Conservation (phyloP, 1,139 yeast species). For the Candida anutae region DNA sequence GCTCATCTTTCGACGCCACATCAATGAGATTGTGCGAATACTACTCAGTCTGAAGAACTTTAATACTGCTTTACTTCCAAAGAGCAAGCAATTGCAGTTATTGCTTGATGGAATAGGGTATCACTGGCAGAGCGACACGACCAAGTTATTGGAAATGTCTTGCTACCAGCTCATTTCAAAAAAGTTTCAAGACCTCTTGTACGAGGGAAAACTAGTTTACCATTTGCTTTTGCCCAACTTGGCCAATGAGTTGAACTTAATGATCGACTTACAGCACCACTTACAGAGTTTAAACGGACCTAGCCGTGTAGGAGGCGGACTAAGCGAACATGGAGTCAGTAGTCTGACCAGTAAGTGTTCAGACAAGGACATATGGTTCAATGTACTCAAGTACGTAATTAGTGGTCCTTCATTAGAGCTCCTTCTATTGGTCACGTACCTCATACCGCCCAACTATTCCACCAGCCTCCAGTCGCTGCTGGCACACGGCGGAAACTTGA, state of each 20-base stretch:
- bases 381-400: slow-evolving; percentile 34
- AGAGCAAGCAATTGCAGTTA: slow-evolving; percentile 19
- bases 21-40: slow-evolving; percentile 38
- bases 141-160: slow-evolving; percentile 33
- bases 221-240: slow-evolving; percentile 30
- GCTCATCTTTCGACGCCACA: slow-evolving; percentile 39
- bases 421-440: slow-evolving; percentile 33
- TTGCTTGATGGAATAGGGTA: slow-evolving; percentile 39
- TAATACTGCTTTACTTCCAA: slow-evolving; percentile 13
- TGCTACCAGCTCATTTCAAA: slow-evolving; percentile 36
- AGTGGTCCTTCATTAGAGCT: slow-evolving; percentile 39
- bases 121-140: slow-evolving; percentile 37
- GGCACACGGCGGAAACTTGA: slow-evolving; percentile 34
- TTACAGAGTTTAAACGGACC: slow-evolving; percentile 27
- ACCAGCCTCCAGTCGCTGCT: slow-evolving; percentile 34
- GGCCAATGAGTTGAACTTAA: slow-evolving; percentile 35
- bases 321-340: not conserved
- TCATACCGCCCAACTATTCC: slow-evolving; percentile 38
- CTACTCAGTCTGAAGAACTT: slow-evolving; percentile 35
- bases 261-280: slow-evolving; percentile 40
- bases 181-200: slow-evolving; percentile 30
- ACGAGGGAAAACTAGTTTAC: slow-evolving; percentile 26
- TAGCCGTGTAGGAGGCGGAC: not conserved
- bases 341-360: slow-evolving; percentile 12
- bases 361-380: slow-evolving; percentile 39